A percentile compares a stretch with the other conserved stretches of the same genome.
Evolutionary conservation across 768 basidiomycete species (phyloP).

Genomic region (Dacryopinax spathularia): DNA sequence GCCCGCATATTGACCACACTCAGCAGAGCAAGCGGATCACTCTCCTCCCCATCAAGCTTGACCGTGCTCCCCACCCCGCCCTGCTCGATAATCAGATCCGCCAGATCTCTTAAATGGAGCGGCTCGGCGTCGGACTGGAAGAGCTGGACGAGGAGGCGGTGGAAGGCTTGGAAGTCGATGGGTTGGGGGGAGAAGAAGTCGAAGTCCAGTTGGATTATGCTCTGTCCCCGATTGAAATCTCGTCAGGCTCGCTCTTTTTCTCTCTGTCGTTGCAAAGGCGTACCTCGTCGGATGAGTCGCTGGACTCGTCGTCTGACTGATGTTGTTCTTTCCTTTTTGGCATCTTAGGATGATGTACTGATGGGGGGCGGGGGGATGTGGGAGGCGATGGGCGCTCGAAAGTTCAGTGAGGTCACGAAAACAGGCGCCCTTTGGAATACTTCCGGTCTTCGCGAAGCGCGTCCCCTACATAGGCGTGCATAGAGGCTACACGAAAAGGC

Average conservation of each 20-base stretch:
- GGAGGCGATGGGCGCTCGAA: constrained; percentile 16
- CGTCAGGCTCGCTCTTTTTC: not conserved
- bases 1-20: constrained; percentile 67
- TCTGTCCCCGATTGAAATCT: constrained; percentile 24
- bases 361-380: constrained; percentile 14
- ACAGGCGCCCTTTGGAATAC: not conserved
- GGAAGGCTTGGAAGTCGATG: constrained; percentile 78
- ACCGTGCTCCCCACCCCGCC: constrained; percentile 72
- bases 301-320: constrained; percentile 13
- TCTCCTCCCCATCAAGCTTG: constrained; percentile 79
- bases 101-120: constrained; percentile 56
- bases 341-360: constrained; percentile 12
- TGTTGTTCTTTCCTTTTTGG: constrained; percentile 15
- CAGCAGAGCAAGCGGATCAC: constrained; percentile 80
- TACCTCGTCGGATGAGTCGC: not conserved
- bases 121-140: constrained; percentile 59
- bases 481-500: not conserved
- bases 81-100: constrained; percentile 64
- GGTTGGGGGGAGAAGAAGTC: constrained; percentile 86
- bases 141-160: constrained; percentile 54
- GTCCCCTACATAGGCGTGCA: not conserved
- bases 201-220: constrained; percentile 73
- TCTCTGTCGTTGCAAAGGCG: not conserved
- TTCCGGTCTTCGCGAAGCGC: constrained; percentile 4
- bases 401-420: constrained; percentile 6